These are phyloP conservation scores for Eimeria necatrix DNA, from an alignment of 169 alveolate genomes.

Conservation along the genomic window DNA sequence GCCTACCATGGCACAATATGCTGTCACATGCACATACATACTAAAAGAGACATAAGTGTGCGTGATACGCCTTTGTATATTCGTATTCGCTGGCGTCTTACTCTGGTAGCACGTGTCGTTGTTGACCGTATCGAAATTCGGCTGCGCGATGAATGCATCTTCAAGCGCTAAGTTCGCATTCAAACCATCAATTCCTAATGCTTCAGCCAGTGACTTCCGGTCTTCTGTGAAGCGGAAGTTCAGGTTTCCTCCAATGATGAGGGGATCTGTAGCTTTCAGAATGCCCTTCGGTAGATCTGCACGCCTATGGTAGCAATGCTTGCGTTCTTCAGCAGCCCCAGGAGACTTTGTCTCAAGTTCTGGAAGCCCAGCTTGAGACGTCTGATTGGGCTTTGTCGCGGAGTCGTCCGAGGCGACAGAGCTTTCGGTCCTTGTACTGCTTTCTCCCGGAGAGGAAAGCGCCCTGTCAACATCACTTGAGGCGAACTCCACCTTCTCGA, in stretches of 20 bases:
- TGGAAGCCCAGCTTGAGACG: conserved; percentile 25
- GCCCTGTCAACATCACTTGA: conserved; percentile 82
- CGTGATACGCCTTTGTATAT: too few relatives aligned
- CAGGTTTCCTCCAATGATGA: conserved; percentile 87
- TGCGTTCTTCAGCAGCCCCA: neutral
- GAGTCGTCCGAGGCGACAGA: neutral
- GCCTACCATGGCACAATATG: too few relatives aligned
- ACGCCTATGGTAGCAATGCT: neutral
- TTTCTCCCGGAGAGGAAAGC: conserved; percentile 31
- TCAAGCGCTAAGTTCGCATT: conserved; percentile 69
- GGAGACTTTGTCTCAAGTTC: conserved; percentile 32
- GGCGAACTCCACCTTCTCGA: conserved; percentile 81
- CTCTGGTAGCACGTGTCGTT: conserved; percentile 80
- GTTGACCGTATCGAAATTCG: conserved; percentile 78
- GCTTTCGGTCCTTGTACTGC: conserved; percentile 34
- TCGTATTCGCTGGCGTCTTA: neutral
- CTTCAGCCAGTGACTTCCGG: conserved; percentile 61
- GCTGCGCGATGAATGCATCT: conserved; percentile 76
- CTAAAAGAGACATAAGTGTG: too few relatives aligned
- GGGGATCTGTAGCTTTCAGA: conserved; percentile 83
- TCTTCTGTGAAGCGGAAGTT: conserved; percentile 84
- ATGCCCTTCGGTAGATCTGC: conserved; percentile 79
- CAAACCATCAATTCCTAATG: conserved; percentile 76
- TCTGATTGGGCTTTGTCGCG: neutral
- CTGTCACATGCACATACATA: too few relatives aligned